Base-by-base conservation (phyloP, 2,329 filamentous ascomycete species). In the Alternaria sp. region DNA sequence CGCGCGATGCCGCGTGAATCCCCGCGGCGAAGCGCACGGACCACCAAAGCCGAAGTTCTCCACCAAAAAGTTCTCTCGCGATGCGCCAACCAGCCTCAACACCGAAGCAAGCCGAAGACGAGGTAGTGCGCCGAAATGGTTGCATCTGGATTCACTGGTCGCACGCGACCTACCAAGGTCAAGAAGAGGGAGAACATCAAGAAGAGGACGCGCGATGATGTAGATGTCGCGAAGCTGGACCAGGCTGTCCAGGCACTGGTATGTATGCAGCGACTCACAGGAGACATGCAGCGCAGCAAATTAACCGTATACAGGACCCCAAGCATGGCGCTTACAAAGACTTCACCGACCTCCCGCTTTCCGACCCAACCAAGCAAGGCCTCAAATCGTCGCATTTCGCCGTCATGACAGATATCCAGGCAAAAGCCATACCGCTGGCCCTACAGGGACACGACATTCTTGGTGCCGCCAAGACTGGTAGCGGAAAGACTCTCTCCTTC, bases 401-500 rank as follows among this genome's bases (percentile, higher is more conserved):
- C 74, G 89, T 87, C 50, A 85, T 97, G 68, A 99, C 95, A 63
- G 94, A 97, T 67, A 92, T 99, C 71, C 95, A 99, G 82, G 86
- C 90, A 50, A 90, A 90, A 74, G 93, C 94, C n/a, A 90, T 99
- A 61, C 93, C 92, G 6, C 85, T 93, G 62, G 94, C 92, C 9
- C 85, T 99, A 65, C 92, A 96, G 79, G 92, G 92, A 59, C 84
- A 84, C 60, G 95, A 99, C 78, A 92, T 99, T 41, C 88, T 99
- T 41, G 95, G 94, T 43, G 95, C 95, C 5, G 95, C 95, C 41
- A 97, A 97, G 81, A 98, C 94, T 0, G 94, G 94, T 53, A 96
- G 92, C 75, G 94, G 94, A 74, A 98, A 98, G 83, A 98, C 94
- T 0, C 85, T 99, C 25, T 92, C 95, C 0, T 99, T 99, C 77